phyloP scores from a whole-genome alignment of 768 basidiomycete species.

The Pleurotus platypus region DNA sequence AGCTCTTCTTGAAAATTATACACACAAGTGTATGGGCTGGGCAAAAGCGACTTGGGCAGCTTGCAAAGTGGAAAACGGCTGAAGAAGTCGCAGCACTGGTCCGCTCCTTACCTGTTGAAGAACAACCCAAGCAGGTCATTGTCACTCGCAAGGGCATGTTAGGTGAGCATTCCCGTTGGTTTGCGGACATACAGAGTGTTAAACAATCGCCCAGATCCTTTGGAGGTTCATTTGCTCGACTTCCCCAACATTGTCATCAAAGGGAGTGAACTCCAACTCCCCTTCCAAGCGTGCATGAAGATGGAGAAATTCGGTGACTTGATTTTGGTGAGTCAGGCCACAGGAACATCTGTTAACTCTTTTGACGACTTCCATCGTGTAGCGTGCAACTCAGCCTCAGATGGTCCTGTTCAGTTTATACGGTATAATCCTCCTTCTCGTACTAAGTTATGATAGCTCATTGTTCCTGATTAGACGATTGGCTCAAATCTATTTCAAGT shows the following conservation, averaged over 20 bases:
- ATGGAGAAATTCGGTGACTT: constrained; percentile 99
- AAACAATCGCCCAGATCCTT: constrained; percentile 53
- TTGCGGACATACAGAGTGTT: neutral
- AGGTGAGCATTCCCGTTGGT: constrained; percentile 41
- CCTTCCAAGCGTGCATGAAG: constrained; percentile 99
- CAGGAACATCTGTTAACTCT: neutral
- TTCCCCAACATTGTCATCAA: constrained; percentile 99
- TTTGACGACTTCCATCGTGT: constrained; percentile 11
- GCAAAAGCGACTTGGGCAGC: constrained; percentile 98
- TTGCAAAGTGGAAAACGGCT: constrained; percentile 99
- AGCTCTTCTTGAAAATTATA: constrained; percentile 97
- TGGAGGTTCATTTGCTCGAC: constrained; percentile 98
- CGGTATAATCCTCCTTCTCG: constrained; percentile 35
- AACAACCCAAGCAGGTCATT: constrained; percentile 99
- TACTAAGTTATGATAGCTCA: neutral
- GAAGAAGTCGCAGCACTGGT: constrained; percentile 99
- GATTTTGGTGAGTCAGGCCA: constrained; percentile 57
- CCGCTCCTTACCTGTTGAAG: constrained; percentile 97
- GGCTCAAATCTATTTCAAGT: constrained; percentile 98
- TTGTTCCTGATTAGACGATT: constrained; percentile 64
- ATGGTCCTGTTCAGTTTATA: constrained; percentile 99
- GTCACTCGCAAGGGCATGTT: constrained; percentile 99
- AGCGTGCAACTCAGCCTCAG: constrained; percentile 96
- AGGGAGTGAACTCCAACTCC: constrained; percentile 94
- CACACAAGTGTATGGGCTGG: constrained; percentile 99